phyloP scores from a whole-genome alignment of 2,329 filamentous ascomycete genomes.

The Exophiala sideris region DNA sequence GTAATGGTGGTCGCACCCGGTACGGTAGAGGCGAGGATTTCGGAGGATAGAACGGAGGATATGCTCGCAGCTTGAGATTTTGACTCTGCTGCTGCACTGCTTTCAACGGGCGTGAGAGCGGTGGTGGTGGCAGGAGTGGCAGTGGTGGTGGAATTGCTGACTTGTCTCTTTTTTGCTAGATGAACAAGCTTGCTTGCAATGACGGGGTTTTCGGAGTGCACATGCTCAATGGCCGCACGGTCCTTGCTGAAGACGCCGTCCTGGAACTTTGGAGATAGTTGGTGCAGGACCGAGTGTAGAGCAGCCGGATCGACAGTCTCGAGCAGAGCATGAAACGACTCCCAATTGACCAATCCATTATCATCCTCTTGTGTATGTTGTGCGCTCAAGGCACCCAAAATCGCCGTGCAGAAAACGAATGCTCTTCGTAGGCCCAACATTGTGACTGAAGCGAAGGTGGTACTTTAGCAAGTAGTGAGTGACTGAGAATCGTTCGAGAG shows the following conservation, averaged over 20 bases:
- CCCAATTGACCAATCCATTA: constrained; percentile 24
- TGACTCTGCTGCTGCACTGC: constrained; percentile 21
- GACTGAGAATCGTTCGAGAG: neutral
- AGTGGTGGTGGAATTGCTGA: constrained; percentile 30
- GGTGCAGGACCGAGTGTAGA: constrained; percentile 65
- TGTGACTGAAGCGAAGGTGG: constrained; percentile 17
- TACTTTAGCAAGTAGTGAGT: constrained; percentile 11
- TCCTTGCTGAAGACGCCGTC: constrained; percentile 67
- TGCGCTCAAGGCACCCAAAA: constrained; percentile 21
- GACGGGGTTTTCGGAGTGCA: constrained; percentile 59
- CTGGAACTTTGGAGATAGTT: constrained; percentile 61
- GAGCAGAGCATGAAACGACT: constrained; percentile 54
- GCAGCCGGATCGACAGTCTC: constrained; percentile 56
- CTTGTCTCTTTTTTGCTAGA: constrained; percentile 59
- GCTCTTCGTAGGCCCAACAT: constrained; percentile 25
- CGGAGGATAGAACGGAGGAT: constrained; percentile 26
- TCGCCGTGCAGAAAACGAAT: constrained; percentile 23
- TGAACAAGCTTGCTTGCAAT: constrained; percentile 62
- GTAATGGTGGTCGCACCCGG: constrained; percentile 26
- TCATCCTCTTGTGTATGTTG: constrained; percentile 21
- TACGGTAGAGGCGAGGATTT: constrained; percentile 26
- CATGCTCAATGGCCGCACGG: constrained; percentile 59
- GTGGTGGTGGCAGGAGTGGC: constrained; percentile 16
- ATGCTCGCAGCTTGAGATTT: constrained; percentile 23
- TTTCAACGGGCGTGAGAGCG: constrained; percentile 27